Evolutionary conservation across 495 filamentous ascomycete genomes (phyloP), one percentile per base, ranked within the genome.

Genomic region (Penicillium atrosanguineum): DNA sequence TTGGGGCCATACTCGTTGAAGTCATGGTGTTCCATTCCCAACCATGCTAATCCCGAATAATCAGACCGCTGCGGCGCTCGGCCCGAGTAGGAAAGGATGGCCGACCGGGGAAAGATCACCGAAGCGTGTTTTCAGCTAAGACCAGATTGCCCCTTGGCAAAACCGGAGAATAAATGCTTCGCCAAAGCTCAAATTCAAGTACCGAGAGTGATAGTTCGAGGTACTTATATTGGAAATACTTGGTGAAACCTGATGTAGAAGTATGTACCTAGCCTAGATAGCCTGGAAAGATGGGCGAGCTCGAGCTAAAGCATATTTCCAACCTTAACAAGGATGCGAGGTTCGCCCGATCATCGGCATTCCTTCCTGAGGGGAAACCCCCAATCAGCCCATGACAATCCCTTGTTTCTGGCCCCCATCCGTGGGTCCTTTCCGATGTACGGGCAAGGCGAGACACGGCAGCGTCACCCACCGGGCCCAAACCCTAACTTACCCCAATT

Each of bases 41-140:
- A 44, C 6, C 41, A 44, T 11, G 1, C 19, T 14, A 44, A 14
- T n/a, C 21, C 21, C 42, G 42, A 40, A 28, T 2, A 23, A 21
- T 0, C 25, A 20, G 21, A 6, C 21, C 19, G 41, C 19, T 19
- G 42, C 19, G 25, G 42, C 25, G 14, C n/a, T 23, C 38, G 28
- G 31, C 34, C 50, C 41, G 50, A 41, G 50, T 34, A 37, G 39
- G 40, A 25, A 41, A 39, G 4, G 50, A 28, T 45, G 42, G 23
- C 21, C 50, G 31, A 42, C 50, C 28, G 31, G 29, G 34, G 34
- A 40, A 42, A 37, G 50, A 45, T 52, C 41, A 37, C 20, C 50
- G 26, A 28, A 4, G 15, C 2, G 19, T 45, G 41, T 16, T 20
- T 39, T 29, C 28, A 45, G 29, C 50, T 46, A 46, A 51, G 26